phyloP scores from a whole-genome alignment of 139 green algal genomes.

The Tetradesmus obliquus region DNA sequence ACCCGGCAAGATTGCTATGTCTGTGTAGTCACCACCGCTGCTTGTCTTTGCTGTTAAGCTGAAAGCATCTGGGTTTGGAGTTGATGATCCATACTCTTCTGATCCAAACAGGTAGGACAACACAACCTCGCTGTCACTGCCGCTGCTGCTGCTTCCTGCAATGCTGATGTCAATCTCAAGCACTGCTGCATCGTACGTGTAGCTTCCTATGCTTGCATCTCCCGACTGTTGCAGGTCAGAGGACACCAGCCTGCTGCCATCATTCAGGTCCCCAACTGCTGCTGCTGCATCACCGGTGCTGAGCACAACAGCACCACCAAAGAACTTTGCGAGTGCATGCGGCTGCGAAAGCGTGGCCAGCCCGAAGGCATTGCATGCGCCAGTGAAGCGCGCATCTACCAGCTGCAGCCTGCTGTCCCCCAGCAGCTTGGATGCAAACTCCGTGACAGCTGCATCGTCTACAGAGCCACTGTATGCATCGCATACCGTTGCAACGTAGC shows the following conservation, averaged over 20 bases:
- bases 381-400: conserved; percentile 23
- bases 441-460: not conserved
- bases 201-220: conserved; percentile 1
- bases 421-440: conserved; percentile 26
- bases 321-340: conserved; percentile 6
- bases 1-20: conserved; percentile 29
- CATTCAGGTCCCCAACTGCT: not conserved
- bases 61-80: conserved; percentile 23
- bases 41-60: not conserved
- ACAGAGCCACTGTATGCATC: not conserved
- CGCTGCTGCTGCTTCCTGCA: not conserved
- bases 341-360: not conserved
- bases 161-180: conserved; percentile 37
- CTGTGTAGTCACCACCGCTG: conserved; percentile 6
- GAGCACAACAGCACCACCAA: conserved; percentile 28
- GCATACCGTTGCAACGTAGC: conserved; percentile 8
- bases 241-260: not conserved
- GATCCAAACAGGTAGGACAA: conserved; percentile 35
- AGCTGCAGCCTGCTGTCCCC: conserved; percentile 22
- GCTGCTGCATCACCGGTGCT: conserved; percentile 33
- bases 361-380: conserved; percentile 16
- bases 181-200: conserved; percentile 37
- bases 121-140: conserved; percentile 4
- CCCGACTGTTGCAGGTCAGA: conserved; percentile 23
- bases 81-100: conserved; percentile 30